Evolutionary conservation across 1,139 yeast genomes (phyloP), one percentile per base, ranked within the genome.

Genomic region (Kluyveromyces sp.): DNA sequence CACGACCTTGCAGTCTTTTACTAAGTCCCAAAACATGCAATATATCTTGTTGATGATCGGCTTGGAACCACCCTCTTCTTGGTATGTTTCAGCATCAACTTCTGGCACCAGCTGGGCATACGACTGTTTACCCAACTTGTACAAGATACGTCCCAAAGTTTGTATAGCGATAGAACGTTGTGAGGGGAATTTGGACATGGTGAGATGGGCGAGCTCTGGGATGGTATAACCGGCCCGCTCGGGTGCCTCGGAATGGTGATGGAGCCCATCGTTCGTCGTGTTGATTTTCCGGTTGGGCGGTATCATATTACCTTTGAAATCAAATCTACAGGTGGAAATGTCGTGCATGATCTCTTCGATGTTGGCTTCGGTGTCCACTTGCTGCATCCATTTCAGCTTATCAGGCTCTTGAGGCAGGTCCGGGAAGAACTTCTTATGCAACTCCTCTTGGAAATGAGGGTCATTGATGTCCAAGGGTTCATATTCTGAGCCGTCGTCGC

Each of bases 181-280:
- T 0, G 94, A 80, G 1, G 95, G 78, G 44, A 83, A 77, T 0
- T 83, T 77, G 1, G 96, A 86, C 50, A 96, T 70, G 2, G 89
- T 69, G 43, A 87, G 72, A 55, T 83, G 94, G 0, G 84, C 83
- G 42, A 92, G 70, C 59, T 92, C 99, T 1, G 77, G 70, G 19
- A 92, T 63, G 0, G 97, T 88, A 61, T 92, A 92, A 0, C 99
- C 99, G 0, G 98, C 95, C 45, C 89, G 71, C 37, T 82, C 80
- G 0, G 97, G 96, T 44, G 82, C 79, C 19, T 83, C 87, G 0
- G 96, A 76, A 62, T 92, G 99, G 60, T 92, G 97, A 56, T 88
- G 96, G 19, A 92, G 72, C 0, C 96, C 99, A 41, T 77, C 63
- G 37, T 74, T 70, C 0, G 83, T 71, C 2, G 78, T 73, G 6